Percentiles rank a stretch among this genome's conserved stretches.
phyloP scores from a whole-genome alignment of 345 rosid genomes.

The Litchi chinensis region DNA sequence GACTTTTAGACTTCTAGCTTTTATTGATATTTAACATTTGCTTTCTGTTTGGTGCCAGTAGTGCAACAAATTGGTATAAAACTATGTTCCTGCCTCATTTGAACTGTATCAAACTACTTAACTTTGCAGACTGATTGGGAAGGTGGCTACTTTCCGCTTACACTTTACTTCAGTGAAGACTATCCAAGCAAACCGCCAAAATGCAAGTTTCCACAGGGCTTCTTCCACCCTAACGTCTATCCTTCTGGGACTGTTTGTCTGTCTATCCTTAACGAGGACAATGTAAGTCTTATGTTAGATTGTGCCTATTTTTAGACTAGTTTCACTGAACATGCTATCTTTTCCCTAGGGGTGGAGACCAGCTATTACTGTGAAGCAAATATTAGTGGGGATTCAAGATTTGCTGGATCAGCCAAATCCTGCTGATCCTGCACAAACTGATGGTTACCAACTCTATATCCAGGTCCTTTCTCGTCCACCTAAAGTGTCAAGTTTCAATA shows the following conservation, averaged over 20 bases:
- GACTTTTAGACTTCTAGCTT: neutral
- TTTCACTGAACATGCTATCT: neutral
- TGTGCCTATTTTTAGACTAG: neutral
- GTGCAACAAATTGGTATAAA: neutral
- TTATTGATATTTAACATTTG: neutral
- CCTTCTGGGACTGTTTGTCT: conserved; percentile 47
- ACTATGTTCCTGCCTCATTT: conserved; percentile 4
- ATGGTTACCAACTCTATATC: conserved; percentile 36
- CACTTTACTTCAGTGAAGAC: conserved; percentile 42
- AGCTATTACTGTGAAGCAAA: conserved; percentile 47
- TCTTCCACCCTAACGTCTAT: conserved; percentile 46
- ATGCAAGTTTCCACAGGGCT: conserved; percentile 45
- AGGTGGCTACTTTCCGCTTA: conserved; percentile 40
- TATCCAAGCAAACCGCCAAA: conserved; percentile 51
- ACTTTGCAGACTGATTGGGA: conserved; percentile 44
- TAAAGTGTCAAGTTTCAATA: neutral
- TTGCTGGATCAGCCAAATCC: conserved; percentile 46
- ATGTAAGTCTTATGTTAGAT: conserved; percentile 22
- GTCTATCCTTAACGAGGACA: conserved; percentile 45
- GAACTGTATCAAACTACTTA: neutral
- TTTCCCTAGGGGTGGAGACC: conserved; percentile 46
- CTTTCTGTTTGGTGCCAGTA: neutral
- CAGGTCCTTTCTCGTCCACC: conserved; percentile 15
- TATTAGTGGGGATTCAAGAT: conserved; percentile 45
- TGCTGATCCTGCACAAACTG: conserved; percentile 42